These are phyloP conservation scores for Hyphodiscus hymeniophilus DNA, from an alignment of 495 filamentous ascomycete genomes.

Conservation along the genomic window DNA sequence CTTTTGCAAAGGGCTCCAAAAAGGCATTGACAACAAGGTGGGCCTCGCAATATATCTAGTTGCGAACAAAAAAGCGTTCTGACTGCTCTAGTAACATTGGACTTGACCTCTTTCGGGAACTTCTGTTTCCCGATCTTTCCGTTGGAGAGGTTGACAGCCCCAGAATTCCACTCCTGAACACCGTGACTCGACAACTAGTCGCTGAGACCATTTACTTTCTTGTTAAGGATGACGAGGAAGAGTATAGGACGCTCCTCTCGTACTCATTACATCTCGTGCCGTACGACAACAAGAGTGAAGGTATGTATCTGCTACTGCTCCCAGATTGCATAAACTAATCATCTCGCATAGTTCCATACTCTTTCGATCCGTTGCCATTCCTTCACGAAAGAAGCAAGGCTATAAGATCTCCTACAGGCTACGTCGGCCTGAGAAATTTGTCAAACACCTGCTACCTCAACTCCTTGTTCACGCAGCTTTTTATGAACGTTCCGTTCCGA, in stretches of 20 bases:
- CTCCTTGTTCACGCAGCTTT: conserved; percentile 89
- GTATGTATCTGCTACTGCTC: conserved; percentile 10
- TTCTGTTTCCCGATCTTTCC: conserved; percentile 60
- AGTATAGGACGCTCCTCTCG: conserved; percentile 43
- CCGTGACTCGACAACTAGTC: conserved; percentile 50
- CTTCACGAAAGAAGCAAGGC: conserved; percentile 57
- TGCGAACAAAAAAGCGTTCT: not conserved
- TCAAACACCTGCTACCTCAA: conserved; percentile 98
- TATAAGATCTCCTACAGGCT: conserved; percentile 66
- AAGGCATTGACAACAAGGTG: conserved; percentile 38
- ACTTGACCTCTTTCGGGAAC: conserved; percentile 52
- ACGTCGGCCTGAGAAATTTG: conserved; percentile 78
- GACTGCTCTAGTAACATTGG: conserved; percentile 36
- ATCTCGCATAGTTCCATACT: conserved; percentile 26
- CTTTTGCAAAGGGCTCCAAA: conserved; percentile 36
- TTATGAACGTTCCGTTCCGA: conserved; percentile 89
- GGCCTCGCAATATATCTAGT: no score
- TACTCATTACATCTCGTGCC: conserved; percentile 43
- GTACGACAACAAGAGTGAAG: conserved; percentile 23
- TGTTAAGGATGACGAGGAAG: conserved; percentile 41
- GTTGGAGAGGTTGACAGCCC: conserved; percentile 21
- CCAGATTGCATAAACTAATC: conserved; percentile 15
- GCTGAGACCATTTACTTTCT: conserved; percentile 55
- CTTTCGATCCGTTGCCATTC: conserved; percentile 46
- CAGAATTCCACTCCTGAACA: conserved; percentile 43